Evolutionary conservation across 2,329 filamentous ascomycete genomes (phyloP), one percentile per base, ranked within the genome.

Genomic region (Gremmenia infestans): DNA sequence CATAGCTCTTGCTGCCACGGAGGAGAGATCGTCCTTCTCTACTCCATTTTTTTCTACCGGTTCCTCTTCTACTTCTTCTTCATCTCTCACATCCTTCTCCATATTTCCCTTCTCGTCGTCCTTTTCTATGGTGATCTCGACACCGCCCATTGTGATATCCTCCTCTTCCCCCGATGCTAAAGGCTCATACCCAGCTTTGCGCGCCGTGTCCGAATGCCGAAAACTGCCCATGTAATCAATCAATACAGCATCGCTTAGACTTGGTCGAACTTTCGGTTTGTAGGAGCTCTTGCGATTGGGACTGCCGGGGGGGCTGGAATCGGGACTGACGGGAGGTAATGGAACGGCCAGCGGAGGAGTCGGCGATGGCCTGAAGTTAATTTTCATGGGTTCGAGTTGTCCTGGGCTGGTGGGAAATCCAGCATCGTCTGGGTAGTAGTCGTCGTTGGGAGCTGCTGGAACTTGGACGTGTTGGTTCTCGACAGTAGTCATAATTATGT

Each of bases 201-300:
- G 73, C 56, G 85, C 85, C 66, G 90, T 80, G 50, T 91, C 85
- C 50, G 81, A 83, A 62, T 77, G 76, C 67, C 83, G 83, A 66
- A 84, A 82, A 67, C 77, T 81, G 64, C 76, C 81, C 74, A 92
- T 78, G 70, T 79, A 76, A 55, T 75, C 73, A 60, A 93, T 78
- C 70, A 93, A 77, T 61, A 89, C 83, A 63, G 78, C 81, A 78
- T 88, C 84, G 64, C 81, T 82, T 68, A 81, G 81, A 65, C 74
- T 82, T 43, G 80, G 54, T 7, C 58, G 60, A 50, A 49, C 54
- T 25, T 60, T 63, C 2, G 57, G 46, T 43, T 60, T 60, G 50
- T 54, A 53, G 12, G 58, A 53, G 25, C 40, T 52, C 56, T 65
- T 68, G 62, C 60, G 60, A 56, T 53, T 46, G 35, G 48, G 50